Conservation (phyloP, 208 protist species). For the Dictyostelium gargantuum region DNA sequence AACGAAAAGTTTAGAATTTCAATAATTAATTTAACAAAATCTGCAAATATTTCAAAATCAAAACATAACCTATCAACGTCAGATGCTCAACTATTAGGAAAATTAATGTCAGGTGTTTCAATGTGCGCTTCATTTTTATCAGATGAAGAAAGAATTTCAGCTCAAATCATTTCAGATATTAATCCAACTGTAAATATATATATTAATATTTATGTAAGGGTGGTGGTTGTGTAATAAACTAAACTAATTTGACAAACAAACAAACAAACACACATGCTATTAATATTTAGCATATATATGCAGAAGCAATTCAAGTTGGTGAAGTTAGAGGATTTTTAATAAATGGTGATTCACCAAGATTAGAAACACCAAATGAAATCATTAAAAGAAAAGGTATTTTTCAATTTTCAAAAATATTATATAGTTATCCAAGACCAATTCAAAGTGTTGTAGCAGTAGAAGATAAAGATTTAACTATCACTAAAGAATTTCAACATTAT, state of each 20-base stretch:
- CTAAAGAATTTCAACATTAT: constrained; percentile 7
- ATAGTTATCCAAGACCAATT: constrained; percentile 23
- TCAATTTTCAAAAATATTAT: constrained; percentile 28
- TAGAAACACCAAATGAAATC: background rate
- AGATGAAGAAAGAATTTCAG: constrained; percentile 42
- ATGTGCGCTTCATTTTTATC: constrained; percentile 43
- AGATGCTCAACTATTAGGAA: background rate
- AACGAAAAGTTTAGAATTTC: constrained; percentile 38
- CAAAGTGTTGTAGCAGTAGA: background rate
- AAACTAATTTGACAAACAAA: no score
- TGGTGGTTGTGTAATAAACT: no score
- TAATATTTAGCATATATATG: constrained; percentile 34
- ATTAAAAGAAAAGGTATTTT: constrained; percentile 6
- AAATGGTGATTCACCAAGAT: background rate
- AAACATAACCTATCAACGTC: background rate
- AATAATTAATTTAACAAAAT: constrained; percentile 38
- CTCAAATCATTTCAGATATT: constrained; percentile 38
- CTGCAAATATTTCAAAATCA: constrained; percentile 11
- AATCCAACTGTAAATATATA: constrained; percentile 20
- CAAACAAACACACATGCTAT: no score
- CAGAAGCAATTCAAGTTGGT: constrained; percentile 45
- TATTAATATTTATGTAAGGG: background rate
- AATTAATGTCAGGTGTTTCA: constrained; percentile 49
- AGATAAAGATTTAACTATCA: background rate
- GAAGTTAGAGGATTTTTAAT: constrained; percentile 47